Conservation (phyloP, 2,329 filamentous ascomycete genomes). For the Onygena corvina region DNA sequence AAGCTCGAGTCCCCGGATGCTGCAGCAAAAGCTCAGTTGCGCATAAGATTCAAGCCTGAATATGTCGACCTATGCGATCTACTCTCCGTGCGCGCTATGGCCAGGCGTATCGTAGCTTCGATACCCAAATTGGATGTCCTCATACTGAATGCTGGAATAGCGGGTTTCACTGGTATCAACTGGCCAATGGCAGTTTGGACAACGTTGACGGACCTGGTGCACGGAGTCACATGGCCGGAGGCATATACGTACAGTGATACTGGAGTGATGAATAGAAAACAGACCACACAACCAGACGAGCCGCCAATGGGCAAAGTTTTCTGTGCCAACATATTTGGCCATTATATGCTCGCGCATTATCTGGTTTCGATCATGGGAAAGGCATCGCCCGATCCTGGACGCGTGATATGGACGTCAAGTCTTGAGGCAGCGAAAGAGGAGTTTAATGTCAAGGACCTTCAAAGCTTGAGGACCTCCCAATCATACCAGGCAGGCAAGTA, state of each 20-base stretch:
- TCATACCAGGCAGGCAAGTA: constrained; percentile 85
- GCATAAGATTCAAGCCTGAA: constrained; percentile 44
- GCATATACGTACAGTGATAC: constrained; percentile 54
- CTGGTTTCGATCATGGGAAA: constrained; percentile 59
- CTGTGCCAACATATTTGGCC: constrained; percentile 84
- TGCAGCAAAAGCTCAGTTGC: constrained; percentile 15
- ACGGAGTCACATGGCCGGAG: constrained; percentile 61
- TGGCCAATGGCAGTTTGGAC: constrained; percentile 50
- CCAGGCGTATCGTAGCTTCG: constrained; percentile 37
- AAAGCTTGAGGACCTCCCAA: constrained; percentile 49
- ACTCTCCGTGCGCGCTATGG: constrained; percentile 43
- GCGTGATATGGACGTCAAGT: constrained; percentile 79
- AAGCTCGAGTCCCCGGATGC: neutral
- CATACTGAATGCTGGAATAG: constrained; percentile 78
- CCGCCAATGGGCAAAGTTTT: constrained; percentile 69
- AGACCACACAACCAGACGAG: constrained; percentile 39
- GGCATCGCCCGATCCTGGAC: constrained; percentile 38
- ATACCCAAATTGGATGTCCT: constrained; percentile 64
- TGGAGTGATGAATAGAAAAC: constrained; percentile 43
- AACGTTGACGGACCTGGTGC: constrained; percentile 50
- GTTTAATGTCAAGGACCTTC: constrained; percentile 60
- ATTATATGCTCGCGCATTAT: constrained; percentile 78
- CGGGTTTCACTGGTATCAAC: constrained; percentile 70
- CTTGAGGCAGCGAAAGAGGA: constrained; percentile 53
- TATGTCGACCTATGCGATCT: constrained; percentile 47